Evolutionary conservation across 495 filamentous ascomycete species (phyloP), one percentile per base, ranked within the genome.

Genomic region (Ramalina peruviana): DNA sequence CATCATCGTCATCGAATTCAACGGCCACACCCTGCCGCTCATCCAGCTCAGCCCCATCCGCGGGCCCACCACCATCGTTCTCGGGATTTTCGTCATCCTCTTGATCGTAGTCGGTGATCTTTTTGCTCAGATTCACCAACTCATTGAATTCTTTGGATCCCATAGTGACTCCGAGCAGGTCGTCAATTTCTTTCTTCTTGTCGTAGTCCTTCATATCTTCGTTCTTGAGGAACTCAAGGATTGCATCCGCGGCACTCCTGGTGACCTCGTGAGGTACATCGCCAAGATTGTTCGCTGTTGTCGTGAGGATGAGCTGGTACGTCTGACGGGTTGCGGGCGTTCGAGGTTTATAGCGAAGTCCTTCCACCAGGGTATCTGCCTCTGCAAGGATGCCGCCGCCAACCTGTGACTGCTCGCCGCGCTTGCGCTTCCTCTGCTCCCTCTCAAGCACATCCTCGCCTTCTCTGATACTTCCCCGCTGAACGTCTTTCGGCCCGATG

Each of bases 21-120:
- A 99, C 92, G 21, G 92, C 92, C 21, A 99, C 90, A 70, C 92
- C 92, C 63, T 97, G 87, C 42, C 85, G 78, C 53, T 96, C 92
- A 58, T 95, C 93, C 38, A 94, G 75, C 58, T 94, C 88, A 26
- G 70, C 81, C 36, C 71, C 83, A 6, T 73, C 79, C 47, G 76
- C 74, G 9, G 61, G 71, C 43, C 36, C 44, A 25, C 46, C 51
- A 25, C 55, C 54, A 7, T 53, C 57, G 40, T 58, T 84, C 80
- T 89, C 85, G 36, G 88, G 80, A 51, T 95, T 92, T 58, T 96
- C 90, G 23, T 98, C 92, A 58, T 96, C 90, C 60, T 96, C 88
- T 27, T 86, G 87, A 65, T 95, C 86, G 70, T 96, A 99, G 65
- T 99, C 92, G 26, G 93, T 97, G 56, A 99, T 94, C 66, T 99